Evolutionary conservation across 176 grass and related monocot species (phyloP).

Genomic region (Zoysia japonica): DNA sequence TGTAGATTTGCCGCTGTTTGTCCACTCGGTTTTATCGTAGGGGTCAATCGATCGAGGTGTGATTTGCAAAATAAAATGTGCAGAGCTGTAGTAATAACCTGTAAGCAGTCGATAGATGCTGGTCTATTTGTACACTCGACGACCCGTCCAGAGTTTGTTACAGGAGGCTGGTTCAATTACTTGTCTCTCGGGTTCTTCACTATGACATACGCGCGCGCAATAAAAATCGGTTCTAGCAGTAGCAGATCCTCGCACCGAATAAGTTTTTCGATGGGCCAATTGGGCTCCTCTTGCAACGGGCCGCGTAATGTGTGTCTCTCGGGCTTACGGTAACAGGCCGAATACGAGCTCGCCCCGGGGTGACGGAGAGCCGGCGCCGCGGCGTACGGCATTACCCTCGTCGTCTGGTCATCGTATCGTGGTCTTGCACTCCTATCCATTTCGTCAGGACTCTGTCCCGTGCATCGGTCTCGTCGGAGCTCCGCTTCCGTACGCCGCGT

Average conservation of each 20-base stretch:
- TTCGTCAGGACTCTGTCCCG: neutral
- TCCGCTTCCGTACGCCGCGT: neutral
- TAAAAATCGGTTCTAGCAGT: no score
- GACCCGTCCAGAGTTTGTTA: neutral
- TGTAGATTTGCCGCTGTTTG: constrained; percentile 5
- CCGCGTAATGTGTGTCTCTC: no score
- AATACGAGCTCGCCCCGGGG: no score
- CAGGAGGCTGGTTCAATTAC: neutral
- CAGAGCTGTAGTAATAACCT: neutral
- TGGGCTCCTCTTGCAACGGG: no score
- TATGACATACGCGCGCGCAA: neutral
- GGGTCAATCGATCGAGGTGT: neutral
- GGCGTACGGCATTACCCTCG: no score
- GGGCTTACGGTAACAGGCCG: no score
- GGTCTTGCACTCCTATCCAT: neutral
- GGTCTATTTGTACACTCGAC: neutral
- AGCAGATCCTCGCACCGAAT: no score
- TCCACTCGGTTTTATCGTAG: constrained; percentile 19
- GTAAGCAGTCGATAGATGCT: neutral
- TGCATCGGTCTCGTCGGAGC: no score
- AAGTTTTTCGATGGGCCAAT: no score
- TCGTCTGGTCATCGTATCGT: neutral
- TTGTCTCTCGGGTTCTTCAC: neutral
- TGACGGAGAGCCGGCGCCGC: no score
- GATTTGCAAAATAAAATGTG: constrained; percentile 21